Conservation (phyloP, 2,329 filamentous ascomycete genomes). For the Pseudogymnoascus sp. region DNA sequence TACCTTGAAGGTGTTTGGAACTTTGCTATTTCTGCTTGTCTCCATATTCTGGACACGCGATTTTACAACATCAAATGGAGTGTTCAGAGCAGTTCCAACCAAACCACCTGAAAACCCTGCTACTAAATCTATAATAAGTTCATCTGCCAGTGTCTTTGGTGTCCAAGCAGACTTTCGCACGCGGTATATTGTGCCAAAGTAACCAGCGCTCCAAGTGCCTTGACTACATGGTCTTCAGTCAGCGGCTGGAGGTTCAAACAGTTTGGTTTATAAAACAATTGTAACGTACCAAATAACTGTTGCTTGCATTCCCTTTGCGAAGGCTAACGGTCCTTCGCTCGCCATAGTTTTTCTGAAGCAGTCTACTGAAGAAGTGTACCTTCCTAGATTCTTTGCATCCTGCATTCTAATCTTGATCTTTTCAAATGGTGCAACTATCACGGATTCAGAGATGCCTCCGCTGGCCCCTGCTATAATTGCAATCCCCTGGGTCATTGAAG, state of each 20-base stretch:
- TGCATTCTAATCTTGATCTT: constrained; percentile 93
- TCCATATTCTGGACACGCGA: constrained; percentile 87
- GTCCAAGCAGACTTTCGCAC: constrained; percentile 72
- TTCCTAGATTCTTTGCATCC: constrained; percentile 82
- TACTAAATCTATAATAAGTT: constrained; percentile 77
- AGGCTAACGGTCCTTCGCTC: constrained; percentile 69
- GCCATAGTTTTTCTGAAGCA: constrained; percentile 69
- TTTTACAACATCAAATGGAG: constrained; percentile 91
- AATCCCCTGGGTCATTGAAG: constrained; percentile 80
- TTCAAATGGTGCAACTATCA: constrained; percentile 93
- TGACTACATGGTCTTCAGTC: constrained; percentile 36
- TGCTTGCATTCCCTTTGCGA: constrained; percentile 91
- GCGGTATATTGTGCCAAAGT: constrained; percentile 96
- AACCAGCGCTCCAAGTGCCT: constrained; percentile 81
- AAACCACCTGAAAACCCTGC: constrained; percentile 83
- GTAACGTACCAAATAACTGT: constrained; percentile 65
- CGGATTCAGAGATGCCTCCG: constrained; percentile 84
- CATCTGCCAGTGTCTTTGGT: constrained; percentile 62
- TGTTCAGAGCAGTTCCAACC: constrained; percentile 80
- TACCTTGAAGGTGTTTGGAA: constrained; percentile 91
- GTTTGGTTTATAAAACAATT: no score
- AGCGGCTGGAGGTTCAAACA: no score
- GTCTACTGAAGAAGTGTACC: constrained; percentile 72
- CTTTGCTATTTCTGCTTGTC: constrained; percentile 75
- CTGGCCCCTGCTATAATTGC: constrained; percentile 85